These are phyloP conservation scores for Paspalum notatum DNA, from an alignment of 176 grass and related monocot genomes.

Conservation along the genomic window DNA sequence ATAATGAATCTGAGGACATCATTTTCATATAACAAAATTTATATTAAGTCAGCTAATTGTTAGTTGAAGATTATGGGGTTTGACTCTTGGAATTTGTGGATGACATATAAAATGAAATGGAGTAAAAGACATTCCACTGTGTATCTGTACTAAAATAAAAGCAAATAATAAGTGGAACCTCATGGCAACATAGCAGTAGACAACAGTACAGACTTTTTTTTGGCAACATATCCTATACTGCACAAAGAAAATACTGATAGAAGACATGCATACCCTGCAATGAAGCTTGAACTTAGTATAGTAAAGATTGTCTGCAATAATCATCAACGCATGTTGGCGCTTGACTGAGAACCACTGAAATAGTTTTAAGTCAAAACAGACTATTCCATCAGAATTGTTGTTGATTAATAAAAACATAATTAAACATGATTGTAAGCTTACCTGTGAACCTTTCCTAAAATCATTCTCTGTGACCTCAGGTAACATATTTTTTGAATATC, in stretches of 20 bases:
- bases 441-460: constrained; percentile 98
- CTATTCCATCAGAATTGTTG: neutral
- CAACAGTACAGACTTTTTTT: neutral
- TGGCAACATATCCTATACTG: neutral
- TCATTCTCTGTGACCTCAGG: constrained; percentile 76
- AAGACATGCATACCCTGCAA: constrained; percentile 69
- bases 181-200: too few species aligned
- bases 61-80: too few species aligned
- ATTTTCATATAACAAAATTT: too few species aligned
- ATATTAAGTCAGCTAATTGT: too few species aligned
- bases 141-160: too few species aligned
- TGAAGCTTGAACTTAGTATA: constrained; percentile 91
- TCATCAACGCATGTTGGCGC: constrained; percentile 92
- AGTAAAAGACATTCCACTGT: too few species aligned
- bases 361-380: constrained; percentile 29
- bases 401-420: neutral
- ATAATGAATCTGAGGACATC: too few species aligned
- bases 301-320: constrained; percentile 82
- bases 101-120: too few species aligned
- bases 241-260: neutral
- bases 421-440: constrained; percentile 40
- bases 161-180: too few species aligned
- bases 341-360: constrained; percentile 99
- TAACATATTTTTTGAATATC: constrained; percentile 86
- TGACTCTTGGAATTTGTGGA: too few species aligned